Percentiles rank a stretch among this genome's conserved stretches.
phyloP scores from a whole-genome alignment of 768 basidiomycete genomes.

The Xerocomellus amylosporus region DNA sequence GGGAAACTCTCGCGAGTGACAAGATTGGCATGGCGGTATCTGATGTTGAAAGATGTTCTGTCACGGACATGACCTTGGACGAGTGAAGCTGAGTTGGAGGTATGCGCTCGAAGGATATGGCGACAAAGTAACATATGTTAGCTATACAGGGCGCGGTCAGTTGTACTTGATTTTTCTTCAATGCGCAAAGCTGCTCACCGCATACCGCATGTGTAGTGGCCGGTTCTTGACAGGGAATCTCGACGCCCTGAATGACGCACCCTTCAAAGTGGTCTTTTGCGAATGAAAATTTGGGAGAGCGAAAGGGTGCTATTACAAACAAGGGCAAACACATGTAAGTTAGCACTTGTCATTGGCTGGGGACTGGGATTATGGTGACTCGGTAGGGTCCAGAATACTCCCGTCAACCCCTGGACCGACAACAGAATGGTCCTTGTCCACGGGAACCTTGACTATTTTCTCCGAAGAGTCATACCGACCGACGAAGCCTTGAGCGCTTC shows the following conservation, averaged over 20 bases:
- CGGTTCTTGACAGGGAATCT: constrained; percentile 28
- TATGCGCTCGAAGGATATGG: constrained; percentile 49
- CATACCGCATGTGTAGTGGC: constrained; percentile 49
- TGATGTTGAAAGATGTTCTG: constrained; percentile 8
- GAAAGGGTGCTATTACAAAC: constrained; percentile 15
- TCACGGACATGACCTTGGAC: constrained; percentile 18
- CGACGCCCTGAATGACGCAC: constrained; percentile 22
- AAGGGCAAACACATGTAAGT: constrained; percentile 21
- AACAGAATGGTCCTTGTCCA: too few species aligned
- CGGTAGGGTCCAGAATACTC: too few species aligned
- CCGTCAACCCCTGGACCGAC: too few species aligned
- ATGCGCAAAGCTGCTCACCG: constrained; percentile 37
- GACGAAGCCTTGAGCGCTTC: too few species aligned
- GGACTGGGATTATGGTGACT: too few species aligned
- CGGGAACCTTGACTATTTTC: too few species aligned
- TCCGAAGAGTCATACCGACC: too few species aligned
- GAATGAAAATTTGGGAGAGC: constrained; percentile 28
- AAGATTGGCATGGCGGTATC: constrained; percentile 11
- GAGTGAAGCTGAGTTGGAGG: constrained; percentile 30
- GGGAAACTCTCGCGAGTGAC: constrained; percentile 14
- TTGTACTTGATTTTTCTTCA: background rate
- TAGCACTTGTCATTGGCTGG: too few species aligned
- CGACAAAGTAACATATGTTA: constrained; percentile 81
- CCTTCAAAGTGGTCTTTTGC: background rate
- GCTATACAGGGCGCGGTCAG: constrained; percentile 32